Evolutionary conservation across 2,329 filamentous ascomycete genomes (phyloP).

Genomic region (Coniochaeta pulveracea): DNA sequence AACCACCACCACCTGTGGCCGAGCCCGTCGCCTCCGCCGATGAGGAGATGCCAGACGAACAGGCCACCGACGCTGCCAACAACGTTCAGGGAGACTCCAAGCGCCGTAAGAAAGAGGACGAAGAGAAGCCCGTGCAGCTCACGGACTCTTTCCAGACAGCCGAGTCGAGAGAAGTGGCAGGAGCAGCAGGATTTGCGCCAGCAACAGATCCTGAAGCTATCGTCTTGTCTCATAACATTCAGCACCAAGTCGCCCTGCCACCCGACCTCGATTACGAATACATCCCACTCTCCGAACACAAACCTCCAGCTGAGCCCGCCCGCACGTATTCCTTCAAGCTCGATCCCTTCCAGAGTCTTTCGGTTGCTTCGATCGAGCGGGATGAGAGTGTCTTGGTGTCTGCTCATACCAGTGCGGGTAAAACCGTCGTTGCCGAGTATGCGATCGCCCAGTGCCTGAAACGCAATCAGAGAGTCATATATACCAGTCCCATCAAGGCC

Average conservation of each 20-base stretch:
- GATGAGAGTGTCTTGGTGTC: slow-evolving; percentile 96
- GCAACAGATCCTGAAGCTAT: slow-evolving; percentile 57
- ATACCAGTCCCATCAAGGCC: slow-evolving; percentile 98
- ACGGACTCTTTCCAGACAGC: slow-evolving; percentile 93
- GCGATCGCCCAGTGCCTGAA: slow-evolving; percentile 95
- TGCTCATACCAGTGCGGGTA: slow-evolving; percentile 93
- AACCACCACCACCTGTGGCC: too few species aligned
- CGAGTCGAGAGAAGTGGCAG: slow-evolving; percentile 80
- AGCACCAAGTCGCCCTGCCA: slow-evolving; percentile 92
- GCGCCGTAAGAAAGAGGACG: slow-evolving; percentile 50
- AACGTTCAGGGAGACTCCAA: slow-evolving; percentile 35
- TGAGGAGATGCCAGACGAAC: slow-evolving; percentile 20
- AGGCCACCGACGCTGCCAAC: slow-evolving; percentile 6
- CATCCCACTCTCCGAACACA: slow-evolving; percentile 88
- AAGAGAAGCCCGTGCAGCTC: slow-evolving; percentile 69
- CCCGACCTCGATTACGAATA: slow-evolving; percentile 92
- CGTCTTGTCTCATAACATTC: slow-evolving; percentile 90
- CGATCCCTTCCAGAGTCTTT: slow-evolving; percentile 93
- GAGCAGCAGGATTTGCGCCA: slow-evolving; percentile 55
- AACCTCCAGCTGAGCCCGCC: slow-evolving; percentile 77
- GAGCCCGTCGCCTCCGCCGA: slow-evolving; percentile 24
- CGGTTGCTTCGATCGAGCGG: slow-evolving; percentile 87
- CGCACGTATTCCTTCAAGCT: slow-evolving; percentile 80
- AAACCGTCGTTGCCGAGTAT: slow-evolving; percentile 97
- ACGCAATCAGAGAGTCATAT: slow-evolving; percentile 96